Evolutionary conservation across 2,329 filamentous ascomycete genomes (phyloP).

Genomic region (Septoria petroselini): DNA sequence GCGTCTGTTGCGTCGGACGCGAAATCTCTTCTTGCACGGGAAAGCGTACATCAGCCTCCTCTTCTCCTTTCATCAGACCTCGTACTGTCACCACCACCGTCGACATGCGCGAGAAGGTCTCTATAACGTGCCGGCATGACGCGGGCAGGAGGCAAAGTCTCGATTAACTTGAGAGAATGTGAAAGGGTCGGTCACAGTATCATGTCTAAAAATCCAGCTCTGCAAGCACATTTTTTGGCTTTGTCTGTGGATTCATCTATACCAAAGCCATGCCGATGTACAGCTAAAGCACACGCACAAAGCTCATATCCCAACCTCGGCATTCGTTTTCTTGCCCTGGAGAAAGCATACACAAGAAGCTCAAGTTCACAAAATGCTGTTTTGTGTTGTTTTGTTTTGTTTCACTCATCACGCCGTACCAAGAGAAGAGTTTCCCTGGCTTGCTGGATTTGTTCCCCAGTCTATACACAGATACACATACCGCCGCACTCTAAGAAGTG

Average conservation of each 20-base stretch:
- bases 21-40: too few species aligned
- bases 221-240: not conserved
- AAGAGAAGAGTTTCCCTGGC: not conserved
- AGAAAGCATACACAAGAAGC: slow-evolving; percentile 18
- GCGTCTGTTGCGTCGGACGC: too few species aligned
- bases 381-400: slow-evolving; percentile 6
- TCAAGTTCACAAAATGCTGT: slow-evolving; percentile 4
- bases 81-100: too few species aligned
- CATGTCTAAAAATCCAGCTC: too few species aligned
- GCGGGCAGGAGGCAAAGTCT: too few species aligned
- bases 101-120: too few species aligned
- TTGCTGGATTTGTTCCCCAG: not conserved
- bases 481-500: slow-evolving; percentile 15
- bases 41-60: too few species aligned
- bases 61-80: too few species aligned
- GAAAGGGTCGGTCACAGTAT: too few species aligned
- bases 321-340: slow-evolving; percentile 3
- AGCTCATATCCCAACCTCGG: not conserved
- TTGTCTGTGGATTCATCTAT: not conserved
- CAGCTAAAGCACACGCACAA: slow-evolving; percentile 9
- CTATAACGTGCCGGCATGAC: too few species aligned
- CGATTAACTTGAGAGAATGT: too few species aligned
- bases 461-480: not conserved
- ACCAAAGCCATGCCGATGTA: slow-evolving; percentile 12
- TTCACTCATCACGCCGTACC: slow-evolving; percentile 6